Conservation (phyloP, 148 eudicot species). For the Bassia scoparia region DNA sequence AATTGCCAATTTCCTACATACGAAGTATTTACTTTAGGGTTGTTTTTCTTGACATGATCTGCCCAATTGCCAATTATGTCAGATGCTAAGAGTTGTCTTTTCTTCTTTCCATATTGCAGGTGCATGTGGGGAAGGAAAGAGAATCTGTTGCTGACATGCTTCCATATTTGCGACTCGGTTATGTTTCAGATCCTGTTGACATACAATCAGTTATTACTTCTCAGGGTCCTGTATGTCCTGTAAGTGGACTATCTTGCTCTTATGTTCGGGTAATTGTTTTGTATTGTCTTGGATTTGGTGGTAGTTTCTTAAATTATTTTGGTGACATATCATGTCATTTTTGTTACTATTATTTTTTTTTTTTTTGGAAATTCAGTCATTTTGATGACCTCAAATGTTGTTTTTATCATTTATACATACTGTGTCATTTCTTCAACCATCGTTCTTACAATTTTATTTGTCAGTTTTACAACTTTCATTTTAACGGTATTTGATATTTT, state of each 20-base stretch:
- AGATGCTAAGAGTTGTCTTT: neutral
- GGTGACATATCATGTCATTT: too few relatives aligned
- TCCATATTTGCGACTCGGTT: conserved; percentile 88
- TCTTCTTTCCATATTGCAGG: conserved; percentile 40
- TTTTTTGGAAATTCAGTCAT: neutral
- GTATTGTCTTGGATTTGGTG: neutral
- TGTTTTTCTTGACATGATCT: neutral
- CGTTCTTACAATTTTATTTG: too few relatives aligned
- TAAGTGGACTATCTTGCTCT: conserved; percentile 35
- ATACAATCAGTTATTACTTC: conserved; percentile 91
- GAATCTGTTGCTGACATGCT: conserved; percentile 89
- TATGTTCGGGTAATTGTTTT: neutral
- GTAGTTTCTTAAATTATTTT: too few relatives aligned
- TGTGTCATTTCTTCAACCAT: too few relatives aligned
- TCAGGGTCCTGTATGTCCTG: conserved; percentile 93
- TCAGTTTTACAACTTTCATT: too few relatives aligned
- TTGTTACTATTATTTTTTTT: neutral
- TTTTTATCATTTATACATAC: too few relatives aligned
- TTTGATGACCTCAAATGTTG: too few relatives aligned
- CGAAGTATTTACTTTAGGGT: too few relatives aligned
- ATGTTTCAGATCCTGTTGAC: conserved; percentile 94
- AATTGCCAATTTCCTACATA: too few relatives aligned
- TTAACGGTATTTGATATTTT: too few relatives aligned
- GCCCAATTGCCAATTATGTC: neutral
- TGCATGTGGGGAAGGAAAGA: conserved; percentile 78